Conservation (phyloP, 192 early-diverging fungal genomes). For the Coemansia sp. region DNA sequence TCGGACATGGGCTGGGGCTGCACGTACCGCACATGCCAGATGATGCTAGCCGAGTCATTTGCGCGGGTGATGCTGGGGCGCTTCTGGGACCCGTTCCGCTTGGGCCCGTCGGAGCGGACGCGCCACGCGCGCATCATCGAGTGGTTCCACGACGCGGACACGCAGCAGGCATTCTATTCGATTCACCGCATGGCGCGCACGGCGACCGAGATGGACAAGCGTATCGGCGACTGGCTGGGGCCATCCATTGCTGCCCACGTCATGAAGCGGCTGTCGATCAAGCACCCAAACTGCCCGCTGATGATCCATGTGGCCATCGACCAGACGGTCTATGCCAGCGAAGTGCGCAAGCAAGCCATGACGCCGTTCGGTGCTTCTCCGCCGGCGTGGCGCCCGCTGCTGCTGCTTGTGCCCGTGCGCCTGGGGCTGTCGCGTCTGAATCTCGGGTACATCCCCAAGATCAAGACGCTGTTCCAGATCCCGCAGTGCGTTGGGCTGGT, state of each 20-base stretch:
- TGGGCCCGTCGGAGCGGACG: conserved; percentile 20
- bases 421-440: conserved; percentile 45
- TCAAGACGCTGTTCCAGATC: conserved; percentile 47
- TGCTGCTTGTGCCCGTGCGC: conserved; percentile 50
- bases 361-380: not conserved
- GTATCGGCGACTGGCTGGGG: conserved; percentile 51
- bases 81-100: conserved; percentile 47
- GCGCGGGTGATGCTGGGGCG: conserved; percentile 39
- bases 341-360: conserved; percentile 38
- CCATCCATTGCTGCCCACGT: conserved; percentile 51
- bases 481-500: conserved; percentile 50
- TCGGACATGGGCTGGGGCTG: conserved; percentile 54
- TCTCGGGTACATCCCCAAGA: conserved; percentile 38
- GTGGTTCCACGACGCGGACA: conserved; percentile 47
- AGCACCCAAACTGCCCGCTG: conserved; percentile 39
- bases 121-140: conserved; percentile 40
- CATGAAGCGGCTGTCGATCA: conserved; percentile 43
- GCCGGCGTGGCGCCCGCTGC: conserved; percentile 32
- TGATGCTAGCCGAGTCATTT: conserved; percentile 50
- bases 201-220: conserved; percentile 47
- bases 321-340: conserved; percentile 46
- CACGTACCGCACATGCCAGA: conserved; percentile 51
- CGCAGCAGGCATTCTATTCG: conserved; percentile 38
- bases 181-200: conserved; percentile 50
- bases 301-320: conserved; percentile 48